Conservation (phyloP, 106 monocot genomes). For the Iris macrosiphon region DNA sequence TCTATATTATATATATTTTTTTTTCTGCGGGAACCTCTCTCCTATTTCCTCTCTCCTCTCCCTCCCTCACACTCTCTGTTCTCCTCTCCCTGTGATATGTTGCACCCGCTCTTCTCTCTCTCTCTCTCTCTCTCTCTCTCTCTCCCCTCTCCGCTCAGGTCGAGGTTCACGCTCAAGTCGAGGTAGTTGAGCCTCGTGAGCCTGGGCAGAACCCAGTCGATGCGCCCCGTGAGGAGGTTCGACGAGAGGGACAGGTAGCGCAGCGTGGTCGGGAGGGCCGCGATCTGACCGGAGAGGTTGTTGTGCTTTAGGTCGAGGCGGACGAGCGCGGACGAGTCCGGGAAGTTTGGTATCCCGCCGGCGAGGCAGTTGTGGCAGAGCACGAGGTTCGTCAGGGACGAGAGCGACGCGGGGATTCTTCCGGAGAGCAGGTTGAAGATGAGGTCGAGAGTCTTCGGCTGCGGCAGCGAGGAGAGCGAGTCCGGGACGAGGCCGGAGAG, state of each 20-base stretch:
- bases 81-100: too few species aligned
- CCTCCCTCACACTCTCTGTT: too few species aligned
- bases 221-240: constrained; percentile 36
- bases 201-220: constrained; percentile 13
- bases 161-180: constrained; percentile 56
- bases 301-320: constrained; percentile 58
- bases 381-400: constrained; percentile 40
- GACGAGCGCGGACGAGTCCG: constrained; percentile 11
- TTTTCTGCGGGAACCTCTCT: too few species aligned
- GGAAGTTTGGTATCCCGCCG: constrained; percentile 16
- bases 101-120: too few species aligned
- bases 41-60: too few species aligned
- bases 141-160: too few species aligned
- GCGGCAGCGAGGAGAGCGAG: constrained; percentile 22
- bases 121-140: too few species aligned
- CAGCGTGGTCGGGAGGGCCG: constrained; percentile 23
- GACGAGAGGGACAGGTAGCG: constrained; percentile 36
- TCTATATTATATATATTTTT: too few species aligned
- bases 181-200: constrained; percentile 22
- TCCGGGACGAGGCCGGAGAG: constrained; percentile 39
- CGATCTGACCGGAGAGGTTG: constrained; percentile 33
- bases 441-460: constrained; percentile 46
- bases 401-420: constrained; percentile 25
- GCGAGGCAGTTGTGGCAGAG: constrained; percentile 54
- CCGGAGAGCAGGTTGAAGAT: constrained; percentile 37